Evolutionary conservation across 768 basidiomycete genomes (phyloP).

Genomic region (Psilocybe cyanescens): DNA sequence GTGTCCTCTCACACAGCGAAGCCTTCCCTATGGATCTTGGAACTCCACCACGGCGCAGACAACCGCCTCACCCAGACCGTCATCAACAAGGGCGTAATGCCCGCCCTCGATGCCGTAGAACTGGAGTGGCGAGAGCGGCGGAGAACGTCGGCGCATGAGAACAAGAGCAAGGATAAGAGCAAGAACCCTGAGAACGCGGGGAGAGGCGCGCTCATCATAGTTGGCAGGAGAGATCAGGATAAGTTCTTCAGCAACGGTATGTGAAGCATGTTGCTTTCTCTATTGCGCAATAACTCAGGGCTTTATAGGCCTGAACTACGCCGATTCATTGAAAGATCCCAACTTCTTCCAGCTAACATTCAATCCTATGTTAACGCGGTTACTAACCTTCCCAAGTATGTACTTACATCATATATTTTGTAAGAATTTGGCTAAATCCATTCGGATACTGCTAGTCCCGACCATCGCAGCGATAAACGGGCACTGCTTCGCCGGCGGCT

Average conservation of each 20-base stretch:
- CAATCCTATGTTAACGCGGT: conserved; percentile 70
- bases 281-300: neutral
- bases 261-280: conserved; percentile 10
- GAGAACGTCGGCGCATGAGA: conserved; percentile 30
- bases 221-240: conserved; percentile 74
- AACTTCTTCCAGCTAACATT: conserved; percentile 70
- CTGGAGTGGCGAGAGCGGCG: conserved; percentile 66
- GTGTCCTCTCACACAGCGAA: conserved; percentile 44
- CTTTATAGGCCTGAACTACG: conserved; percentile 64
- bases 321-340: conserved; percentile 50
- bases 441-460: conserved; percentile 56
- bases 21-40: conserved; percentile 71
- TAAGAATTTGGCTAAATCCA: neutral
- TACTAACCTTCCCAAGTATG: conserved; percentile 79
- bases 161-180: conserved; percentile 17
- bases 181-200: conserved; percentile 52
- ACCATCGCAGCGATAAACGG: conserved; percentile 82
- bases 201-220: conserved; percentile 75
- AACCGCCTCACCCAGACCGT: conserved; percentile 66
- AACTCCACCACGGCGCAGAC: conserved; percentile 80
- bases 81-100: conserved; percentile 62
- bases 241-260: conserved; percentile 90
- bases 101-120: conserved; percentile 76
- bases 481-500: conserved; percentile 85
- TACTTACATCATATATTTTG: neutral